Evolutionary conservation across 306 rosid species (phyloP), one percentile per base, ranked within the genome.

Genomic region (Elaeagnus macrophylla): DNA sequence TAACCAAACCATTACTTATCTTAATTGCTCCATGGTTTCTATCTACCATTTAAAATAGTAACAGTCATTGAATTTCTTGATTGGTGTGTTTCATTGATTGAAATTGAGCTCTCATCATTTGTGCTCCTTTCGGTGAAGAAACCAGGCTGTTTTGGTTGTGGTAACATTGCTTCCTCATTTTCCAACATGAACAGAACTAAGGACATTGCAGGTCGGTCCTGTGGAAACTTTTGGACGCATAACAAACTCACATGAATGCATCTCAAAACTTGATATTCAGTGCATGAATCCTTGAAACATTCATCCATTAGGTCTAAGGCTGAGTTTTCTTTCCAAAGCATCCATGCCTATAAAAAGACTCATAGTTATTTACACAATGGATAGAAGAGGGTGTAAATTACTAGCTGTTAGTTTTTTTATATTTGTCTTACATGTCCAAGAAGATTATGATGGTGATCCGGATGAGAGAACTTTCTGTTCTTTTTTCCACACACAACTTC

Each of bases 191-290:
- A 36, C 18, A 64, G 48, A 39, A 65, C 47, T 1, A 56, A 47
- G 4, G 62, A 40, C 76, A 69, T 56, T 56, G 36, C 42, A 19
- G 75, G 65, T 42, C 70, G 52, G 48, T 62, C 65, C 5, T 9
- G 1, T 3, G 38, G 41, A 18, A 51, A 40, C 25, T 43, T 57
- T 38, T 62, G 75, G 44, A 69, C 69, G 9, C 69, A 62, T 16
- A 62, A 37, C 13, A 61, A 35, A 19, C 67, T 62, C 11, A 68
- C 51, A n/a, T 71, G 69, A 25, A 71, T 53, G 49, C 65, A 71
- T 47, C 56, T 52, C 58, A 46, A 14, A 7, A 47, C 43, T 41
- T 51, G 50, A 16, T 45, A 12, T 20, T 64, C 69, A 47, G 16
- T 39, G 13, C 10, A 46, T 6, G 41, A 39, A 5, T 17, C 38